Conservation (phyloP, 1,284 basidiomycete genomes). For the Naganishia albida region DNA sequence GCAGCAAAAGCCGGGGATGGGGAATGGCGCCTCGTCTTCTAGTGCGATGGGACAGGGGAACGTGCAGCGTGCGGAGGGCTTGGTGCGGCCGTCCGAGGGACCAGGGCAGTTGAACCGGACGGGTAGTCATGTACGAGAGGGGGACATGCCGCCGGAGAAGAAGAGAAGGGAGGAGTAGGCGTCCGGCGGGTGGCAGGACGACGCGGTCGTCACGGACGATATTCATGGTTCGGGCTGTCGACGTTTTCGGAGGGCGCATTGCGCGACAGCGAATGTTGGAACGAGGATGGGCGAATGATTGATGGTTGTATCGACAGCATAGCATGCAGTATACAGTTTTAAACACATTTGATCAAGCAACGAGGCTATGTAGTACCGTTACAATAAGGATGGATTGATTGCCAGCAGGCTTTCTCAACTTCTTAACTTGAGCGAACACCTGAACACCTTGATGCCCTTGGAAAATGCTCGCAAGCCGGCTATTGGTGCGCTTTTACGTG, state of each 20-base stretch:
- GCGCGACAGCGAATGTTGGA: too few relatives aligned
- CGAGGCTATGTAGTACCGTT: too few relatives aligned
- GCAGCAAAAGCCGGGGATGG: not conserved
- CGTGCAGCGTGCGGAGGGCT: too few relatives aligned
- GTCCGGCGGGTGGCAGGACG: too few relatives aligned
- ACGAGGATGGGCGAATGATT: not conserved
- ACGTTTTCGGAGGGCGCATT: too few relatives aligned
- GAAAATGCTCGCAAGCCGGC: constrained; percentile 15
- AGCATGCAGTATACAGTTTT: not conserved
- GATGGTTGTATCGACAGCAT: not conserved
- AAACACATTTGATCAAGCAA: too few relatives aligned
- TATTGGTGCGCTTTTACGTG: constrained; percentile 1
- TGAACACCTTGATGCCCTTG: not conserved
- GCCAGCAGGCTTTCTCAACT: not conserved
- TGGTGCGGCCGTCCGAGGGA: too few relatives aligned
- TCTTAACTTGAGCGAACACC: not conserved
- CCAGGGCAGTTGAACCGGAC: not conserved
- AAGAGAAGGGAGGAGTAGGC: constrained; percentile 11
- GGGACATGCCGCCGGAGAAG: constrained; percentile 15
- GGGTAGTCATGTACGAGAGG: not conserved
- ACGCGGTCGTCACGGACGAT: too few relatives aligned
- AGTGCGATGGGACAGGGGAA: not conserved
- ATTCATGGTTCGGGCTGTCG: too few relatives aligned
- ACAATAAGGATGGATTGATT: too few relatives aligned
- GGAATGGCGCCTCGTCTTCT: not conserved